Evolutionary conservation across 2,329 filamentous ascomycete genomes (phyloP).

Genomic region (Trichothecium sympodiale): DNA sequence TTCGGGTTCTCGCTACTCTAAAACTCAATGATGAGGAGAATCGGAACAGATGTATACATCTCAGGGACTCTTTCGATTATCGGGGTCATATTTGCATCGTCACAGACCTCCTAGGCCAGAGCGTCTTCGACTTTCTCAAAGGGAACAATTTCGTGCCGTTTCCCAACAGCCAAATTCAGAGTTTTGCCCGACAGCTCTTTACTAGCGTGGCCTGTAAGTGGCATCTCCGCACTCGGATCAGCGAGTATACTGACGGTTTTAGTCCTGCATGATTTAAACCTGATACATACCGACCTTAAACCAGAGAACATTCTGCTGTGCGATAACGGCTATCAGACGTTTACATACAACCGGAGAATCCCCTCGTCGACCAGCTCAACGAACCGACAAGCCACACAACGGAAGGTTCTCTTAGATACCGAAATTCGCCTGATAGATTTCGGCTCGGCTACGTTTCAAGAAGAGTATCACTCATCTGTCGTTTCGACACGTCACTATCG

Average conservation of each 20-base stretch:
- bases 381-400: slow-evolving; percentile 49
- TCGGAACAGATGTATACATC: slow-evolving; percentile 90
- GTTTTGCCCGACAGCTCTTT: slow-evolving; percentile 87
- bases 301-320: slow-evolving; percentile 61
- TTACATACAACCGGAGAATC: slow-evolving; percentile 60
- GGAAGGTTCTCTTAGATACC: slow-evolving; percentile 54
- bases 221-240: background rate
- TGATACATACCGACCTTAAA: slow-evolving; percentile 82
- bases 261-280: slow-evolving; percentile 93
- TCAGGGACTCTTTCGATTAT: slow-evolving; percentile 95
- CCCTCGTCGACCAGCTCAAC: slow-evolving; percentile 53
- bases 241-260: slow-evolving; percentile 7
- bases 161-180: slow-evolving; percentile 96
- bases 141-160: slow-evolving; percentile 92
- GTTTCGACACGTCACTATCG: slow-evolving; percentile 61
- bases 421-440: slow-evolving; percentile 64
- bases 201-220: slow-evolving; percentile 95
- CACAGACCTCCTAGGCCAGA: slow-evolving; percentile 74
- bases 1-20: slow-evolving; percentile 83
- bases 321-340: slow-evolving; percentile 55
- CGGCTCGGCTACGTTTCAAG: slow-evolving; percentile 61
- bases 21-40: slow-evolving; percentile 87
- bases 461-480: slow-evolving; percentile 62
- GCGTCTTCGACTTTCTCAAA: slow-evolving; percentile 97
- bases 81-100: slow-evolving; percentile 89